Evolutionary conservation across 163 green algal genomes (phyloP).

Genomic region (Smithsoniella earleae): DNA sequence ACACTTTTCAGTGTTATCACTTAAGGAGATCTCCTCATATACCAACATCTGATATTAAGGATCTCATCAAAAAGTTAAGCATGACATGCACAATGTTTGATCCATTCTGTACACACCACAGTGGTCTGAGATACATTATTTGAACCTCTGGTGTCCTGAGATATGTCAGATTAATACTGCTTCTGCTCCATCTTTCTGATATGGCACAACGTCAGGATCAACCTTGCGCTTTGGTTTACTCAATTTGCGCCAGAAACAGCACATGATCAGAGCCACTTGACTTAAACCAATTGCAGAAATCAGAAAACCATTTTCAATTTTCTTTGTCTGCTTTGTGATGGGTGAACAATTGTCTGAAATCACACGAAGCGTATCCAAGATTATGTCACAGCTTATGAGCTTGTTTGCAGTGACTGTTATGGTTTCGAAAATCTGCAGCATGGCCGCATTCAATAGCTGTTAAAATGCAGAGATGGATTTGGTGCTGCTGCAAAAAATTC

Average conservation of each 20-base stretch:
- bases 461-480: background rate
- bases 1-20: too few relatives aligned
- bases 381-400: background rate
- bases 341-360: background rate
- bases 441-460: background rate
- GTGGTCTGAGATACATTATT: background rate
- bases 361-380: background rate
- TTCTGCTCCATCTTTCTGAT: background rate
- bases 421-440: background rate
- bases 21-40: too few relatives aligned
- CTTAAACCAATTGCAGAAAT: slow-evolving; percentile 19
- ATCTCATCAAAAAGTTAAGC: background rate
- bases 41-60: background rate
- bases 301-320: background rate
- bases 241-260: slow-evolving; percentile 8
- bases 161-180: background rate
- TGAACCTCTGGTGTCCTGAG: background rate
- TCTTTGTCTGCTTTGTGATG: background rate
- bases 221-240: slow-evolving; percentile 4
- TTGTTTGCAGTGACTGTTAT: background rate
- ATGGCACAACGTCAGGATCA: background rate
- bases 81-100: too few relatives aligned
- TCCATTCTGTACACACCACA: background rate
- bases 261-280: background rate
- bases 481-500: background rate